Evolutionary conservation across 1,284 basidiomycete genomes (phyloP).

Genomic region (Lentinula novae-zelandiae): DNA sequence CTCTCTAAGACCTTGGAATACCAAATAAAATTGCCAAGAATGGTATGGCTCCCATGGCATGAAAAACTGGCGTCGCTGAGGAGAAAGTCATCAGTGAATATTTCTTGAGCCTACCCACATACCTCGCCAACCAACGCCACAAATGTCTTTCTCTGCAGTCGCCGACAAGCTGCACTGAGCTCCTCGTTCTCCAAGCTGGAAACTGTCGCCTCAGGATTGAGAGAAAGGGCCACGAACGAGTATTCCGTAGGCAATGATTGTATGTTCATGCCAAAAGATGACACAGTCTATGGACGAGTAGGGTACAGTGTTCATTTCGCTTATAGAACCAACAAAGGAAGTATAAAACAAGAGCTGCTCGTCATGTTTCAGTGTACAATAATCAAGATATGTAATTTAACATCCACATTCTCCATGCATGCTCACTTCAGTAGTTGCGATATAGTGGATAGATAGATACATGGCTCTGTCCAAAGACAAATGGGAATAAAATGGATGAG

Average conservation of each 20-base stretch:
- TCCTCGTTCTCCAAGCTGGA: constrained; percentile 3
- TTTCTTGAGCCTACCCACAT: neutral
- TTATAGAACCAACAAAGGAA: no score
- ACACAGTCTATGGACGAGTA: no score
- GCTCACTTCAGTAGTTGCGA: no score
- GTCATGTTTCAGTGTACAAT: no score
- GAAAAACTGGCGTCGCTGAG: neutral
- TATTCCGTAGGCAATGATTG: neutral
- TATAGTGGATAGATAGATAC: no score
- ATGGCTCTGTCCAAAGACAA: no score
- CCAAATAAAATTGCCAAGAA: constrained; percentile 4
- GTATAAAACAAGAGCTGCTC: no score
- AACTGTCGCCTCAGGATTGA: constrained; percentile 8
- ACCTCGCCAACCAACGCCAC: constrained; percentile 6
- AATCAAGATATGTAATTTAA: no score
- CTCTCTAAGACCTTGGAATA: constrained; percentile 5
- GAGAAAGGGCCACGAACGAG: constrained; percentile 6
- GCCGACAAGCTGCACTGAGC: constrained; percentile 4
- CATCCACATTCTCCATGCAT: no score
- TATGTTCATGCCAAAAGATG: neutral
- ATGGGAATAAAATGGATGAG: no score
- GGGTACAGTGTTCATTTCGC: no score
- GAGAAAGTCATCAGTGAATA: neutral
- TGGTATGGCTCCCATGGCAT: constrained; percentile 1
- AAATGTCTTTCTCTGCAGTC: constrained; percentile 6